Percentiles rank a stretch among this genome's conserved stretches.
Conservation (phyloP, 257 asterid species). For the Cordia subcordata region DNA sequence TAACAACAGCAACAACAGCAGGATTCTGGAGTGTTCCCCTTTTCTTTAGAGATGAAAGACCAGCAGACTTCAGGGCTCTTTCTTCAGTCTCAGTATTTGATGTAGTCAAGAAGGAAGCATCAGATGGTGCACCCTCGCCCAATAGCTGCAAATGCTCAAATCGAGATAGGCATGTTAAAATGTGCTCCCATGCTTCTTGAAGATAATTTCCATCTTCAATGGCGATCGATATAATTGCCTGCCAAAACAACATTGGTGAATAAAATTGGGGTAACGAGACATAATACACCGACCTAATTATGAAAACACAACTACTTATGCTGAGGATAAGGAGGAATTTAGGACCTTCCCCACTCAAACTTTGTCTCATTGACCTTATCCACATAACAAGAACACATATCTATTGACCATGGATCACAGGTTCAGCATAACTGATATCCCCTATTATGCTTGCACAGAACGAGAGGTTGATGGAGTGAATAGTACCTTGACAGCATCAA, state of each 20-base stretch:
- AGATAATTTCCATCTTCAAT: constrained; percentile 94
- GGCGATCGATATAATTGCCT: constrained; percentile 94
- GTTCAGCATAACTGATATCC: neutral
- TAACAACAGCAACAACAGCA: constrained; percentile 93
- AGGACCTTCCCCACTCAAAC: neutral
- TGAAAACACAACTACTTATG: neutral
- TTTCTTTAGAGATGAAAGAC: constrained; percentile 70
- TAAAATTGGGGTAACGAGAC: neutral
- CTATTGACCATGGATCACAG: neutral
- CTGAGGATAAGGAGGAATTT: neutral
- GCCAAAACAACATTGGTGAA: constrained; percentile 15
- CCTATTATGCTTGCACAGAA: neutral
- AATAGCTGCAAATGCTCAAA: constrained; percentile 96
- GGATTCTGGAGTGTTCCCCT: constrained; percentile 91
- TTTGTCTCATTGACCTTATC: no score
- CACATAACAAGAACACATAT: neutral
- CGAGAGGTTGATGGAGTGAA: constrained; percentile 11
- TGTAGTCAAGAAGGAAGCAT: constrained; percentile 78
- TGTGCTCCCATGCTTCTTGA: constrained; percentile 97
- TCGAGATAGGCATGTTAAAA: constrained; percentile 94
- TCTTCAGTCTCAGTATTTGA: constrained; percentile 63
- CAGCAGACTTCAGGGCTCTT: constrained; percentile 32
- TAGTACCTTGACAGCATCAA: constrained; percentile 91
- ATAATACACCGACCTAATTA: neutral
- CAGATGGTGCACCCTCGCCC: constrained; percentile 98